phyloP scores from a whole-genome alignment of 768 basidiomycete genomes.

The Clavaria fumosa region DNA sequence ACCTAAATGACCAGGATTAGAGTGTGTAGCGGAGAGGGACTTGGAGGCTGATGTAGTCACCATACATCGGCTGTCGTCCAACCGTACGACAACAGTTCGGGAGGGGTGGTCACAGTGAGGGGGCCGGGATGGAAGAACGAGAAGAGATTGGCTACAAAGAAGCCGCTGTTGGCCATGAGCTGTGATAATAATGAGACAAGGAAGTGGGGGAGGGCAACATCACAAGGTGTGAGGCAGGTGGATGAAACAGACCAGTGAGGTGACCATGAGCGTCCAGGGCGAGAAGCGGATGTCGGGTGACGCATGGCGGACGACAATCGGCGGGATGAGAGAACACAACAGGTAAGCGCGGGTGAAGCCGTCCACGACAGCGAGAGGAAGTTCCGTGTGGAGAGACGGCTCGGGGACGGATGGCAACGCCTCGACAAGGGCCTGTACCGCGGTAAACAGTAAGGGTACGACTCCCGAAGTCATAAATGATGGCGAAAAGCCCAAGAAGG shows the following conservation, averaged over 20 bases:
- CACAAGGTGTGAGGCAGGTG: background rate
- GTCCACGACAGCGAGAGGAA: slow-evolving; percentile 62
- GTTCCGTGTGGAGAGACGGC: slow-evolving; percentile 40
- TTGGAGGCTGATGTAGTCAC: no score
- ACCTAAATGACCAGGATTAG: no score
- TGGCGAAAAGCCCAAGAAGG: slow-evolving; percentile 47
- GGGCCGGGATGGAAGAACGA: slow-evolving; percentile 63
- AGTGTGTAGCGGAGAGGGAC: no score
- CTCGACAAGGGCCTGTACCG: slow-evolving; percentile 45
- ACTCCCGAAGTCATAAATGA: slow-evolving; percentile 72
- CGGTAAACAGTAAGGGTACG: slow-evolving; percentile 44
- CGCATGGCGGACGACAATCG: slow-evolving; percentile 40
- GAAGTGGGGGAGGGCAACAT: background rate
- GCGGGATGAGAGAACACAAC: slow-evolving; percentile 63
- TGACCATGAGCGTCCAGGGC: slow-evolving; percentile 62
- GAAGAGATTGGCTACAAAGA: slow-evolving; percentile 63
- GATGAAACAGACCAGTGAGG: slow-evolving; percentile 43
- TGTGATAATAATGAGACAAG: no score
- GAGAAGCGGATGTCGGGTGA: slow-evolving; percentile 39
- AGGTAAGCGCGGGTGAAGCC: slow-evolving; percentile 68
- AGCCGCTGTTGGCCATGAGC: slow-evolving; percentile 66
- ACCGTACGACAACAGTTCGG: slow-evolving; percentile 67
- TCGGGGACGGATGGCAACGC: slow-evolving; percentile 40
- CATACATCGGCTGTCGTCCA: slow-evolving; percentile 81
- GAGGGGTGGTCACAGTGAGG: slow-evolving; percentile 54